Conservation (phyloP, 208 protist genomes). For the Trypanosoma conorhini region DNA sequence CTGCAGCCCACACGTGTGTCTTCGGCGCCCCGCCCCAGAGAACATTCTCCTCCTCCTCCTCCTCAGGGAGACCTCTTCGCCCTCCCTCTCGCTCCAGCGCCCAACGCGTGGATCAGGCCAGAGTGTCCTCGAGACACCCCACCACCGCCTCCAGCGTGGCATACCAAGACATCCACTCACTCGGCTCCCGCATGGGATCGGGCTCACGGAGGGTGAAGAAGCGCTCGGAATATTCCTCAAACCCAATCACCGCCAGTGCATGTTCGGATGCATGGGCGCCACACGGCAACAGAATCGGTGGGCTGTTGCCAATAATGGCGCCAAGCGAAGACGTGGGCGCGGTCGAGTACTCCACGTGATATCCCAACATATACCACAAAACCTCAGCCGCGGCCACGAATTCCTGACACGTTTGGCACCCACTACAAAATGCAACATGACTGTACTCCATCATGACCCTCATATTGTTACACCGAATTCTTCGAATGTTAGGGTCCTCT, state of each 20-base stretch:
- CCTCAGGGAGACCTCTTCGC: neutral
- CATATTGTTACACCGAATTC: slow-evolving; percentile 75
- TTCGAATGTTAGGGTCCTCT: slow-evolving; percentile 76
- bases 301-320: slow-evolving; percentile 21
- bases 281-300: slow-evolving; percentile 56
- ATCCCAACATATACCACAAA: slow-evolving; percentile 73
- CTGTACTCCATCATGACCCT: slow-evolving; percentile 68
- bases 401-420: slow-evolving; percentile 26
- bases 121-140: slow-evolving; percentile 18
- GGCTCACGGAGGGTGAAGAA: slow-evolving; percentile 76
- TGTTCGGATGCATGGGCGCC: slow-evolving; percentile 47
- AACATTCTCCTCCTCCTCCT: neutral
- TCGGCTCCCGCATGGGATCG: slow-evolving; percentile 44
- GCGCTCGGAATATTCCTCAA: slow-evolving; percentile 81
- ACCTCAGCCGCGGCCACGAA: slow-evolving; percentile 41
- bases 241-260: slow-evolving; percentile 50
- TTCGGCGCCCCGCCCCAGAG: neutral
- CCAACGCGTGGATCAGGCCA: neutral
- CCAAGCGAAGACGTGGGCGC: slow-evolving; percentile 27
- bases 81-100: neutral
- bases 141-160: slow-evolving; percentile 41
- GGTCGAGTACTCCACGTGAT: slow-evolving; percentile 65
- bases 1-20: neutral
- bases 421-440: slow-evolving; percentile 48
- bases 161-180: slow-evolving; percentile 86